Conservation (phyloP, 352 stramenopile species). For the Phytophthora boehmeriae region DNA sequence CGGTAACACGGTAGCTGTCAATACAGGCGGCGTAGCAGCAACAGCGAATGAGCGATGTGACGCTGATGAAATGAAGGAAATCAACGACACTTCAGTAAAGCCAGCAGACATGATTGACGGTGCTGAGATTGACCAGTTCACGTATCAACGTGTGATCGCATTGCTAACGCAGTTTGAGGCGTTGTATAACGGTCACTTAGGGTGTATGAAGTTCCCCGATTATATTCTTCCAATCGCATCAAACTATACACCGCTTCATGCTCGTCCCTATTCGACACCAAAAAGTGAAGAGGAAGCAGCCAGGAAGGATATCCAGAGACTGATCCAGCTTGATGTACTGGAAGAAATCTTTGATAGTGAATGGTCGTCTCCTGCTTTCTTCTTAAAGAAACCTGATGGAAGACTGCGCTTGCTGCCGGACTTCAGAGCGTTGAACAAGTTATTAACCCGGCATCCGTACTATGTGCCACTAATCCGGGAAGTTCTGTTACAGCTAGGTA, state of each 20-base stretch:
- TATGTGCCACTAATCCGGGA: slow-evolving; percentile 1
- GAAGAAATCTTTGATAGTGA: slow-evolving; percentile 21
- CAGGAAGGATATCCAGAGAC: not conserved
- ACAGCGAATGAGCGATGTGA: not conserved
- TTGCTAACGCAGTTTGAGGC: not conserved
- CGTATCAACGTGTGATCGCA: not conserved
- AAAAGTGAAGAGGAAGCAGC: slow-evolving; percentile 5
- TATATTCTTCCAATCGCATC: slow-evolving; percentile 1
- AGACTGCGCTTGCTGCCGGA: slow-evolving; percentile 3
- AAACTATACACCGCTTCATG: not conserved
- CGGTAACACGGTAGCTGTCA: not conserved
- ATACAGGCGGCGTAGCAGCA: not conserved
- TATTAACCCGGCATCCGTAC: slow-evolving; percentile 2
- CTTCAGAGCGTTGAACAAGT: slow-evolving; percentile 17
- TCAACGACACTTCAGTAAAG: slow-evolving; percentile 1
- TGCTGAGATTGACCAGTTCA: too few species aligned
- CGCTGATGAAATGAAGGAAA: slow-evolving; percentile 1
- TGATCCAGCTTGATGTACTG: slow-evolving; percentile 8
- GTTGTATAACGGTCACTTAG: slow-evolving; percentile 3
- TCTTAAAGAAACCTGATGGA: slow-evolving; percentile 12
- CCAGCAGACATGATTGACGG: not conserved
- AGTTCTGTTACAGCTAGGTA: slow-evolving; percentile 1
- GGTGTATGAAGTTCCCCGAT: slow-evolving; percentile 9
- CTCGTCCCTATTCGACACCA: slow-evolving; percentile 3
- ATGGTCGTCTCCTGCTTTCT: slow-evolving; percentile 14